Evolutionary conservation across 495 filamentous ascomycete species (phyloP).

Genomic region (Aspergillus kassunensis): DNA sequence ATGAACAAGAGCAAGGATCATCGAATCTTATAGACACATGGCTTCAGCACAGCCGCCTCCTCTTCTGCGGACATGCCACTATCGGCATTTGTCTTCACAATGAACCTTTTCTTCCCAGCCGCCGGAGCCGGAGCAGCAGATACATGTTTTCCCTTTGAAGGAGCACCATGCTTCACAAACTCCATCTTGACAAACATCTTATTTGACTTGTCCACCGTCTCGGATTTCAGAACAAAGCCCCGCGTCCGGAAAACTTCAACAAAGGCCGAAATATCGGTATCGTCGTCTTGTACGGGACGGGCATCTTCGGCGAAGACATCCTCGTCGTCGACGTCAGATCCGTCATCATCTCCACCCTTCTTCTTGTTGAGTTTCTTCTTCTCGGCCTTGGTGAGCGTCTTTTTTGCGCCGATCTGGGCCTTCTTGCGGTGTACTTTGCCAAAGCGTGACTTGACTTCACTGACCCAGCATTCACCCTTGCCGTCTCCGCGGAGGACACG

Average conservation of each 20-base stretch:
- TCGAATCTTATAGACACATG: conserved; percentile 93
- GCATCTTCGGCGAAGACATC: conserved; percentile 48
- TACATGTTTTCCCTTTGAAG: conserved; percentile 65
- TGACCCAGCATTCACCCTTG: conserved; percentile 93
- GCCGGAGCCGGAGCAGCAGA: conserved; percentile 34
- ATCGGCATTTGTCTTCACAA: conserved; percentile 52
- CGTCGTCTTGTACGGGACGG: conserved; percentile 38
- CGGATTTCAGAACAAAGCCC: conserved; percentile 68
- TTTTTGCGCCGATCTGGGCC: conserved; percentile 57
- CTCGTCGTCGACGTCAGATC: conserved; percentile 42
- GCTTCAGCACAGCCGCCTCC: conserved; percentile 77
- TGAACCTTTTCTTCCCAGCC: conserved; percentile 54
- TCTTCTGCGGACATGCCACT: conserved; percentile 46
- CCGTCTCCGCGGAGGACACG: conserved; percentile 70
- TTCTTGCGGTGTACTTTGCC: conserved; percentile 56
- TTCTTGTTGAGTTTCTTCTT: conserved; percentile 46
- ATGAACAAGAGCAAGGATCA: too few species aligned
- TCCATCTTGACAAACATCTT: conserved; percentile 98
- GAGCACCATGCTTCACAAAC: conserved; percentile 73
- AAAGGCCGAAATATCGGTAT: conserved; percentile 86
- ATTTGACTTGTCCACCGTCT: conserved; percentile 74
- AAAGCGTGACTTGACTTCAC: conserved; percentile 93
- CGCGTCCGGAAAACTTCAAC: conserved; percentile 72
- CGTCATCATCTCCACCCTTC: conserved; percentile 31
- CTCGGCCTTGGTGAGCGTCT: conserved; percentile 56